Evolutionary conservation across 805 yeast genomes (phyloP).

Genomic region (Metschnikowia cerradonensis): DNA sequence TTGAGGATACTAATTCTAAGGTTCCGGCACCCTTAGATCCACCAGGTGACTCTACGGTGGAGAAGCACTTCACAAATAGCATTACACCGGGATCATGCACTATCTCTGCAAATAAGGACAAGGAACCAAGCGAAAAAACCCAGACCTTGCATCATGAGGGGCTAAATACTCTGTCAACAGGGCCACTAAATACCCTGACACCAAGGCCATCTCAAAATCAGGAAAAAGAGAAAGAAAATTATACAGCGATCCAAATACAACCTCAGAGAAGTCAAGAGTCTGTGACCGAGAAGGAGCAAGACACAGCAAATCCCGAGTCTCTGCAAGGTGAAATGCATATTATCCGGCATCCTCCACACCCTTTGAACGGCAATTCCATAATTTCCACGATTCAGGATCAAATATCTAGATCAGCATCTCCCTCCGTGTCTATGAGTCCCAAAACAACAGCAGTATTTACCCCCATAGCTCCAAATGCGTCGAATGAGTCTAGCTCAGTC

Average conservation of each 20-base stretch:
- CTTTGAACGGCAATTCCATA: slow-evolving; percentile 6
- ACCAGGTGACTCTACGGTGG: not conserved
- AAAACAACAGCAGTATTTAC: not conserved
- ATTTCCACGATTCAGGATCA: slow-evolving; percentile 10
- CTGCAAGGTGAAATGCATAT: not conserved
- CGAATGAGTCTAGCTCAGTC: not conserved
- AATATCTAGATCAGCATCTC: slow-evolving; percentile 10
- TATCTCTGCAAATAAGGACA: not conserved
- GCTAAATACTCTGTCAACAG: not conserved
- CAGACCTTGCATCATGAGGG: not conserved
- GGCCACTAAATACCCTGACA: too few species aligned
- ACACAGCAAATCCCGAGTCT: not conserved
- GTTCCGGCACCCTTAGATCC: not conserved
- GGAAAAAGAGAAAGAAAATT: not conserved
- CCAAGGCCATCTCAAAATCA: not conserved
- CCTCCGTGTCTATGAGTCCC: not conserved
- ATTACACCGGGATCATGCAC: not conserved
- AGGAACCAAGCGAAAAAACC: not conserved
- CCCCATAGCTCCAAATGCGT: too few species aligned
- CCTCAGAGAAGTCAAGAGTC: not conserved
- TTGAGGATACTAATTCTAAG: not conserved
- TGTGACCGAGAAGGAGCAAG: not conserved
- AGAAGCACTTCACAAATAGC: not conserved
- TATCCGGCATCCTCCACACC: not conserved
- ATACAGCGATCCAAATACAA: not conserved